Evolutionary conservation across 2,329 filamentous ascomycete species (phyloP).

Genomic region (Fusarium albosuccineum): DNA sequence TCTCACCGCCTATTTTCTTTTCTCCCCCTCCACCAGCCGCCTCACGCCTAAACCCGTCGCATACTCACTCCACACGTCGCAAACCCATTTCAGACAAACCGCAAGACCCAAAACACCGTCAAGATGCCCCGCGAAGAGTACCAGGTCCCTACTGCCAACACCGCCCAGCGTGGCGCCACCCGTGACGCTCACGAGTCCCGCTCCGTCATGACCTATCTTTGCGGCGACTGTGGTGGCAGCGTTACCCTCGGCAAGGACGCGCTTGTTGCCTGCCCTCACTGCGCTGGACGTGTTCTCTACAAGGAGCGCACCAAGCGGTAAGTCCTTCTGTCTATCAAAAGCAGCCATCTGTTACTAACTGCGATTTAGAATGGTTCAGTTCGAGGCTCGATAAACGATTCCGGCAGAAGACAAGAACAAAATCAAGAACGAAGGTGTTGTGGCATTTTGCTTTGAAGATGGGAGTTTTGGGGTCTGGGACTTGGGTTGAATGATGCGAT

Average conservation of each 20-base stretch:
- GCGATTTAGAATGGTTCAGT: conserved; percentile 88
- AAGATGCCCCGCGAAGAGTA: conserved; percentile 81
- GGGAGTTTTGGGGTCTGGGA: conserved; percentile 46
- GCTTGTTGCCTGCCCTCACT: conserved; percentile 67
- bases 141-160: conserved; percentile 73
- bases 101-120: conserved; percentile 5
- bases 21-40: conserved; percentile 20
- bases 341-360: conserved; percentile 12
- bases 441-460: conserved; percentile 37
- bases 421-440: conserved; percentile 23
- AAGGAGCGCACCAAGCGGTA: conserved; percentile 98
- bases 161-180: conserved; percentile 58
- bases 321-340: conserved; percentile 50
- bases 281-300: conserved; percentile 94
- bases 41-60: conserved; percentile 4
- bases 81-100: not conserved
- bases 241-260: conserved; percentile 60
- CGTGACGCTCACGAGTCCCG: conserved; percentile 56
- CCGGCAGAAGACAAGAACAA: conserved; percentile 18
- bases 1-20: conserved; percentile 46
- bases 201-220: conserved; percentile 56
- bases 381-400: conserved; percentile 81
- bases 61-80: not conserved
- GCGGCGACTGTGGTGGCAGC: conserved; percentile 60
- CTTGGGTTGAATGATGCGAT: conserved; percentile 24